Evolutionary conservation across 129 eudicot species (phyloP), one percentile per base, ranked within the genome.

Genomic region (Flaveria robusta): DNA sequence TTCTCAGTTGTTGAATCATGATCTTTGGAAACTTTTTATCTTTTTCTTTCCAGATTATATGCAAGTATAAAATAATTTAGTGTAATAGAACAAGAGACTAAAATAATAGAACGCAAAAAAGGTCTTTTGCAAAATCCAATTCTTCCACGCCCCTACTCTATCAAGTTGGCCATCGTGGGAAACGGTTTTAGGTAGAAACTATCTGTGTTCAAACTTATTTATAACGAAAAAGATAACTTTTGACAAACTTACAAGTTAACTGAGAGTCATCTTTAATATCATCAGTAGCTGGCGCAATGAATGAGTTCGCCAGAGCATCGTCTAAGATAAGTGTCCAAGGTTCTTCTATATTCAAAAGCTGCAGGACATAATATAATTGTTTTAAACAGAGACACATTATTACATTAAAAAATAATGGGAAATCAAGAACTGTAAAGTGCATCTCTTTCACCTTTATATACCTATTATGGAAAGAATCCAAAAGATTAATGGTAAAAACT

Each of bases 261-360:
- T 89, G 94, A 51, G 24, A n/a, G 84, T 93, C 98, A 56, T 87
- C 90, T 64, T 71, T 83, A 3, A 94, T 86, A 68, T 94, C 93
- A 78, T 91, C 96, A 29, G 97, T 89, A 19, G 64, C 88, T 3
- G 99, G 99, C 63, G 96, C 96, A 47, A 94, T 76, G 62, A 94
- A 94, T 56, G 99, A 91, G 80, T 94, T 87, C 47, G 93, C 88
- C 43, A 91, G 75, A 20, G 94, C 88, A 80, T 91, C 99, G 66
- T 91, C 99, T 62, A 94, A 74, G n/a, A 89, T 86, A 80, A 94
- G 78, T 37, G 90, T 89, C 99, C 99, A 91, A 15, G 91, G 90
- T 59, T 94, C 94, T 79, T 91, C 92, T 77, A 89, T 72, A 77
- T 66, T 83, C 77, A 87, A 62, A 29, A 93, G 91, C 98, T 93